Evolutionary conservation across 1,139 yeast species (phyloP).

Genomic region (Trichomonascaceae sp.): DNA sequence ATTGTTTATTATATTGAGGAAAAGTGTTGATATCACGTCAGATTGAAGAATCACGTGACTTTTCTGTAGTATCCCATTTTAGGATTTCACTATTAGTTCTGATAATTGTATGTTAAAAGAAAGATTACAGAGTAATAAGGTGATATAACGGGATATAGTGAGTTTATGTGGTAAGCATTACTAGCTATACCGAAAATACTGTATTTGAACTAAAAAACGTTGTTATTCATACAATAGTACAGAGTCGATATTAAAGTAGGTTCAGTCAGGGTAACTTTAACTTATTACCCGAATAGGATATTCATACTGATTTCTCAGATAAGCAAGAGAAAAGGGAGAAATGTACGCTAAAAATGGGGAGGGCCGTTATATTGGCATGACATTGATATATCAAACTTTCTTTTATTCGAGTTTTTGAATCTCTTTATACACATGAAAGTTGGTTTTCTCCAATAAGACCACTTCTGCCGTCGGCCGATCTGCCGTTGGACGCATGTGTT

Average conservation of each 20-base stretch:
- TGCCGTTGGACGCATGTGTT: too few species aligned
- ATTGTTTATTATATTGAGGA: too few species aligned
- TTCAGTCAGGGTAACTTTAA: not conserved
- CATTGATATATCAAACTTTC: not conserved
- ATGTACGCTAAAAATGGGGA: not conserved
- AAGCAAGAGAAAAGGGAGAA: not conserved
- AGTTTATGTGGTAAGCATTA: not conserved
- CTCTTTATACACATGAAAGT: too few species aligned
- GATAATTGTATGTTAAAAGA: not conserved
- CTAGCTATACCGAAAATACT: too few species aligned
- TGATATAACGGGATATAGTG: not conserved
- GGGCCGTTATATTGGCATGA: too few species aligned
- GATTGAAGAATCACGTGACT: not conserved
- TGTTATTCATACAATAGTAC: not conserved
- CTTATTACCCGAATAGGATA: not conserved
- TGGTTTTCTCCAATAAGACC: too few species aligned
- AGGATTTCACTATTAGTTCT: not conserved
- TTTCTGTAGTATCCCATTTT: not conserved
- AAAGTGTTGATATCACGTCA: not conserved
- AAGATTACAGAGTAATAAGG: not conserved
- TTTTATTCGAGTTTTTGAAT: not conserved
- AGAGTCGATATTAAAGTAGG: too few species aligned
- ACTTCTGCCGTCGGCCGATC: too few species aligned
- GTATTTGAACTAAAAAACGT: too few species aligned
- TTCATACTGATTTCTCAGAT: not conserved